Base-by-base conservation (phyloP, 192 early-diverging fungal genomes). In the Entomortierella chlamydospora region DNA sequence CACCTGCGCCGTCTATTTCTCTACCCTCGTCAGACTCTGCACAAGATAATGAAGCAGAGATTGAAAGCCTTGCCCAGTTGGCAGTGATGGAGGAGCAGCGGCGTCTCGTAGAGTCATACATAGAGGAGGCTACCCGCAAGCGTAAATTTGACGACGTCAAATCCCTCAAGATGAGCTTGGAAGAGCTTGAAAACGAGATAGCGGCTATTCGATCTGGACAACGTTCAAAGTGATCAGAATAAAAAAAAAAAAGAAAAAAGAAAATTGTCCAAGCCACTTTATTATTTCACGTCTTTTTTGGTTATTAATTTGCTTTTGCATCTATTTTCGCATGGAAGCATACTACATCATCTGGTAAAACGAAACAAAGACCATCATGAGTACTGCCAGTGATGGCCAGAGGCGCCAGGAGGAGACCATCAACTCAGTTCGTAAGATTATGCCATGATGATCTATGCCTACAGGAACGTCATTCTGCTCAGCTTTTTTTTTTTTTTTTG, bases 91-190 rank as follows among this genome's bases (percentile, higher is more conserved):
- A 88, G 37, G 93, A 94, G 69, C 93, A 94, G 72, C 79, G 89
- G 11, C 81, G 72, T 26, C 74, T 85, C 0, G 91, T 94, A 0
- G 78, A 90, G 34, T 88, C 85, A 0, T 94, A 87, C 51, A 89
- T 94, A 22, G 56, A 81, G 17, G 88, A 93, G 9, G 93, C 93
- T 1, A 87, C 86, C 30, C 56, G 70, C 9, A 88, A 91, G 42
- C 86, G 92, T 25, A 85, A 88, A 41, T 84, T 92, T 64, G 93
- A 94, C n/a, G 93, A 94, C 76, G 90, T 89, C 0, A 81, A 83
- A 57, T 88, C 89, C 4, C 72, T 94, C 29, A 89, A 88, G 63
- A 49, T 69, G 3, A 92, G 91, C 30, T 61, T 94, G 28, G 81
- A 68, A 25, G 93, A 94, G 18, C 66, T 94, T 25, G 89, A 88